Percentiles rank a stretch among this genome's conserved stretches.
phyloP scores from a whole-genome alignment of 2,329 filamentous ascomycete species.

The Alternaria sp. region DNA sequence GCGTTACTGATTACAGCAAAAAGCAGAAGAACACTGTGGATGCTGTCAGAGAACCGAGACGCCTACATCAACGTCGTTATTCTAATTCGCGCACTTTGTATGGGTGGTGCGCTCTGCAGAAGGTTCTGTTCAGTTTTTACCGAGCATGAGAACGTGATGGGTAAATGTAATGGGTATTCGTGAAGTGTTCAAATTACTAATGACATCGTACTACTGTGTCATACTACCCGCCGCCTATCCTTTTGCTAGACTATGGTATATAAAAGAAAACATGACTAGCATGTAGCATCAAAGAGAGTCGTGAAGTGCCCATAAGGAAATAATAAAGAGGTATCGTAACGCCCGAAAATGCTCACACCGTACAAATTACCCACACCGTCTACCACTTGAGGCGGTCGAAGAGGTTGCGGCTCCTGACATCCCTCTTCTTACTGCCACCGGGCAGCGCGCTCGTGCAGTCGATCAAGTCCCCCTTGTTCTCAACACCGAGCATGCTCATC shows the following conservation, averaged over 20 bases:
- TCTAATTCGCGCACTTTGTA: not conserved
- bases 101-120: not conserved
- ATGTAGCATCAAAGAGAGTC: not conserved
- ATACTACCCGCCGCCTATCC: not conserved
- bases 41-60: not conserved
- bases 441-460: constrained; percentile 46
- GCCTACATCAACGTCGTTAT: not conserved
- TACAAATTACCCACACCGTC: not conserved
- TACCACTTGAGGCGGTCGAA: constrained; percentile 34
- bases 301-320: not conserved
- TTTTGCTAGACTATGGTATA: not conserved
- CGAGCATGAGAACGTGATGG: not conserved
- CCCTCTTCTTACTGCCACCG: constrained; percentile 39
- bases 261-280: not conserved
- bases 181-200: not conserved
- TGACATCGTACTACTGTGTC: not conserved
- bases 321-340: not conserved
- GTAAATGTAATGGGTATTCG: not conserved
- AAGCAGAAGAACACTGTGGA: not conserved
- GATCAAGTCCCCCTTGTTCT: constrained; percentile 19
- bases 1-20: not conserved
- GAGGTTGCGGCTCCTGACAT: constrained; percentile 37
- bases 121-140: not conserved
- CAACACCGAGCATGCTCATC: constrained; percentile 46
- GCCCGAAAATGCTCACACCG: not conserved